These are phyloP conservation scores for Beauveria medogensis DNA, from an alignment of 2,329 filamentous ascomycete genomes.

Conservation along the genomic window DNA sequence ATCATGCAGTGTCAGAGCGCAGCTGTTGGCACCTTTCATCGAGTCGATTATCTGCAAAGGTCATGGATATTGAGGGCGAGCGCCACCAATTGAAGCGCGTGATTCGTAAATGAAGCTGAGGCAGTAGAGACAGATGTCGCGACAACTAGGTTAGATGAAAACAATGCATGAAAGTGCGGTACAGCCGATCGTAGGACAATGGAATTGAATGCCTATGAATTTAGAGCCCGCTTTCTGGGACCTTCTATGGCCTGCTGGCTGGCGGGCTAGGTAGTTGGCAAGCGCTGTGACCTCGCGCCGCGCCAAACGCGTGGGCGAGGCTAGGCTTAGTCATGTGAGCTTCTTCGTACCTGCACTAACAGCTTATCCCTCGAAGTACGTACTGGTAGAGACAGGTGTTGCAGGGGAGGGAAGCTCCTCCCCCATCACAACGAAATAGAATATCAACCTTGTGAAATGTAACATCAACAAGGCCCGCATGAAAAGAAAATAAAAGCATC, in stretches of 20 bases:
- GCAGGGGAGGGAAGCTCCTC: background rate
- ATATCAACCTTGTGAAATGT: background rate
- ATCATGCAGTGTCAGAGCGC: background rate
- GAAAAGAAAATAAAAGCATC: too few relatives aligned
- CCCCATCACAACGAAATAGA: background rate
- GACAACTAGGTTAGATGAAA: too few relatives aligned
- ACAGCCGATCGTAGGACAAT: too few relatives aligned
- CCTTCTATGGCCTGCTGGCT: background rate
- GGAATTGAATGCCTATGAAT: too few relatives aligned
- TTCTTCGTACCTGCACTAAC: background rate
- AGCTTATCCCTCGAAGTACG: background rate
- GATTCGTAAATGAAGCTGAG: too few relatives aligned
- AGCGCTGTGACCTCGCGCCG: background rate
- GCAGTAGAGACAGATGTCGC: too few relatives aligned
- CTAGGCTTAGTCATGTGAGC: slow-evolving; percentile 1
- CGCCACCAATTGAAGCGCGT: background rate
- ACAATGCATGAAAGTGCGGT: too few relatives aligned
- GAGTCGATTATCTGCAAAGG: background rate
- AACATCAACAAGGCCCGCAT: background rate
- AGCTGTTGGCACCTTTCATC: slow-evolving; percentile 5
- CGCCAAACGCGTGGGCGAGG: background rate
- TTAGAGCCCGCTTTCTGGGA: background rate
- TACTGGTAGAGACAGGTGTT: background rate
- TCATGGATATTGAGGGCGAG: background rate
- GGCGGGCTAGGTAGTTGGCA: too few relatives aligned